phyloP scores from a whole-genome alignment of 148 eudicot genomes.

The Rhododendron ovatum region DNA sequence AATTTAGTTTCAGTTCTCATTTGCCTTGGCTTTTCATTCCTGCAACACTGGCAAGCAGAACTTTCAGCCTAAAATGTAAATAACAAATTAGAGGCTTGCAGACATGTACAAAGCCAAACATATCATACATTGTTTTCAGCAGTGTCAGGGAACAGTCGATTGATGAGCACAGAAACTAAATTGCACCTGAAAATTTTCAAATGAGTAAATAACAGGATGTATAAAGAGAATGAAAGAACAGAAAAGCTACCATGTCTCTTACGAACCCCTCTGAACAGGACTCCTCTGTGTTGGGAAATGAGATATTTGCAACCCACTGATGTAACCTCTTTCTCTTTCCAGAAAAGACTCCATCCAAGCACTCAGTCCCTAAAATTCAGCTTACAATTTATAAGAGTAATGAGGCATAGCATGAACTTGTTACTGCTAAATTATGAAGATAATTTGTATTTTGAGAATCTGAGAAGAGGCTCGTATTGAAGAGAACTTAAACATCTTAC shows the following conservation, averaged over 20 bases:
- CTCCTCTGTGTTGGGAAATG: constrained; percentile 15
- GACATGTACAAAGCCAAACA: background rate
- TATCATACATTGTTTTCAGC: constrained; percentile 40
- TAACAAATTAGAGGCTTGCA: background rate
- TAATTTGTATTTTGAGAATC: background rate
- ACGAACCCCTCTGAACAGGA: constrained; percentile 59
- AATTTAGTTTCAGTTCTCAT: constrained; percentile 19
- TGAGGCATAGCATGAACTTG: background rate
- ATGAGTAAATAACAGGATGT: constrained; percentile 5
- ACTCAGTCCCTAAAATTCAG: constrained; percentile 29
- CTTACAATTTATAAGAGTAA: background rate
- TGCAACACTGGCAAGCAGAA: constrained; percentile 31
- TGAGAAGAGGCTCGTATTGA: background rate
- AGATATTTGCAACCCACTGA: constrained; percentile 42
- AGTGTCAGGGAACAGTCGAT: constrained; percentile 54
- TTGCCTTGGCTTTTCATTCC: constrained; percentile 19
- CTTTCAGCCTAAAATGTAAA: constrained; percentile 19
- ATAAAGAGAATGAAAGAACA: constrained; percentile 7
- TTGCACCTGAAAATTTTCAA: constrained; percentile 43
- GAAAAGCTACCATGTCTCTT: constrained; percentile 14
- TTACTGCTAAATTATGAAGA: background rate
- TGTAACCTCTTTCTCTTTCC: constrained; percentile 54
- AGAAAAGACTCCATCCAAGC: constrained; percentile 42
- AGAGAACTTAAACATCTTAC: background rate
- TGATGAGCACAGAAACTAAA: constrained; percentile 59